These are phyloP conservation scores for Rhypophila decipiens DNA, from an alignment of 495 filamentous ascomycete genomes.

Conservation along the genomic window DNA sequence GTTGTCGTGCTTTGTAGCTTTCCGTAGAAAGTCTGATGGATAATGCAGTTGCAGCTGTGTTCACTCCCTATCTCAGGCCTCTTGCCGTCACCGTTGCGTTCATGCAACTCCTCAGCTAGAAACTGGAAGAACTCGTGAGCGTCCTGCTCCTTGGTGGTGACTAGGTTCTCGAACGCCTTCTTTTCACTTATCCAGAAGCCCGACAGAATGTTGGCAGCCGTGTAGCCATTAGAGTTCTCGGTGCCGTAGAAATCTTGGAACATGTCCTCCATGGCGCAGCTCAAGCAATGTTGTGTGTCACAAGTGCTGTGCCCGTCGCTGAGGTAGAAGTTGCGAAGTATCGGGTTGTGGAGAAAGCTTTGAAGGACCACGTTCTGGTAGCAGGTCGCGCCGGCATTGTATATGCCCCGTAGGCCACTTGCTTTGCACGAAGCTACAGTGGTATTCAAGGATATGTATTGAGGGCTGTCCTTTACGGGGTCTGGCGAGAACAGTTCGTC, in stretches of 20 bases:
- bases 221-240: slow-evolving; percentile 78
- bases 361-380: slow-evolving; percentile 91
- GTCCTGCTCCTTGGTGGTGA: slow-evolving; percentile 90
- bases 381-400: slow-evolving; percentile 90
- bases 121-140: slow-evolving; percentile 95
- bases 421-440: slow-evolving; percentile 60
- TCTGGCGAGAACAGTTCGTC: slow-evolving; percentile 50
- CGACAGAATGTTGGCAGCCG: slow-evolving; percentile 71
- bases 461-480: slow-evolving; percentile 50
- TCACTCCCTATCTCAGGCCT: slow-evolving; percentile 50
- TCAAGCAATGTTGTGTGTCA: slow-evolving; percentile 61
- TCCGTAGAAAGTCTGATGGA: slow-evolving; percentile 84
- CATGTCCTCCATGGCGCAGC: slow-evolving; percentile 84
- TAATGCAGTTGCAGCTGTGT: slow-evolving; percentile 72
- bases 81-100: slow-evolving; percentile 54
- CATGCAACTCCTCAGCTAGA: slow-evolving; percentile 77
- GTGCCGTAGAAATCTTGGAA: slow-evolving; percentile 81
- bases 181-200: slow-evolving; percentile 71
- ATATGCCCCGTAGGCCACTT: slow-evolving; percentile 75
- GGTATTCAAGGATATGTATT: slow-evolving; percentile 55
- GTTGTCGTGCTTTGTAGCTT: slow-evolving; percentile 81
- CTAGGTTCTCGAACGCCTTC: slow-evolving; percentile 59
- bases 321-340: slow-evolving; percentile 80
- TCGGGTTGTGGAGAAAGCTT: slow-evolving; percentile 78
- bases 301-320: slow-evolving; percentile 80